A percentile compares a stretch with the other conserved stretches of the same genome.
Evolutionary conservation across 2,329 filamentous ascomycete species (phyloP).

Genomic region (Penicillium psychrosexuale): DNA sequence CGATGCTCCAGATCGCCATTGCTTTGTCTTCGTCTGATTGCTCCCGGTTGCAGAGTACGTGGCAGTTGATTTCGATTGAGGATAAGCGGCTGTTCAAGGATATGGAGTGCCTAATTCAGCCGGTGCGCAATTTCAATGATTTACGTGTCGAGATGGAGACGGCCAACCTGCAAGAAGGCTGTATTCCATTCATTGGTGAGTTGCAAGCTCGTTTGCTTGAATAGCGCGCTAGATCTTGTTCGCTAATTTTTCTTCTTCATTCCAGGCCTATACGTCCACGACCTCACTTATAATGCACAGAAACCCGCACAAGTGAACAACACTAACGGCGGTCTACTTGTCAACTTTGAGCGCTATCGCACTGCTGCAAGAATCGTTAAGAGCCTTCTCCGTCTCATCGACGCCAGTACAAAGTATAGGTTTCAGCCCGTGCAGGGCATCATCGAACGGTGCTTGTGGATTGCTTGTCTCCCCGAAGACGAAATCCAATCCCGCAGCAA

Average conservation of each 20-base stretch:
- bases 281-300: conserved; percentile 65
- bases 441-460: conserved; percentile 62
- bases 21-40: conserved; percentile 60
- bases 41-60: conserved; percentile 56
- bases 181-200: conserved; percentile 63
- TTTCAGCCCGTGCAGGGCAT: conserved; percentile 58
- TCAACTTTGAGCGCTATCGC: conserved; percentile 66
- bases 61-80: conserved; percentile 54
- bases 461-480: conserved; percentile 58
- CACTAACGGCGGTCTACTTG: conserved; percentile 51
- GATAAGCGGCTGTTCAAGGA: conserved; percentile 57
- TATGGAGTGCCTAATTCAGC: conserved; percentile 60
- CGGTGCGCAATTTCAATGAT: conserved; percentile 61
- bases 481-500: conserved; percentile 52
- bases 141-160: conserved; percentile 64
- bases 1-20: conserved; percentile 63
- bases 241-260: not conserved
- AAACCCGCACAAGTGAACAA: conserved; percentile 58
- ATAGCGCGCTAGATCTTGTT: not conserved
- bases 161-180: conserved; percentile 56
- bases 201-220: conserved; percentile 1
- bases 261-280: conserved; percentile 61
- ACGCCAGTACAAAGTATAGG: conserved; percentile 60
- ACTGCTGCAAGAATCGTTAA: conserved; percentile 65
- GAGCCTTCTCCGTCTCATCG: conserved; percentile 59